Percentiles rank a stretch among this genome's conserved stretches.
Evolutionary conservation across 768 basidiomycete genomes (phyloP).

Genomic region (Rubroboletus pulcherrimus): DNA sequence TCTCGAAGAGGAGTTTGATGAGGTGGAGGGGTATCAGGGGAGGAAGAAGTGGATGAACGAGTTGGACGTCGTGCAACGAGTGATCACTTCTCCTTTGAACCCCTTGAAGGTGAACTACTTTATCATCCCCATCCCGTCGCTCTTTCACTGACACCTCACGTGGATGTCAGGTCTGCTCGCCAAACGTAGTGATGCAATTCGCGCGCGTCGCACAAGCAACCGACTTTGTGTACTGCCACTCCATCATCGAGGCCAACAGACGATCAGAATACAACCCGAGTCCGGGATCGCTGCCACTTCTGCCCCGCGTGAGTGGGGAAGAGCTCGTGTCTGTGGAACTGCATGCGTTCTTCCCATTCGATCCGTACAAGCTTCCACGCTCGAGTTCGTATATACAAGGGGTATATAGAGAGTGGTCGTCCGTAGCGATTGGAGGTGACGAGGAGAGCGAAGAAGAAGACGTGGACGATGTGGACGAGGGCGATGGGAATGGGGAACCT

Average conservation of each 20-base stretch:
- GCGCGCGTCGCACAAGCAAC: slow-evolving; percentile 89
- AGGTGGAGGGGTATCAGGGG: slow-evolving; percentile 46
- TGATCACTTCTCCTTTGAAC: slow-evolving; percentile 78
- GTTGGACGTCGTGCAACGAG: slow-evolving; percentile 72
- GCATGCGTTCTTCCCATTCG: slow-evolving; percentile 97
- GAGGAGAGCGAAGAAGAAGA: slow-evolving; percentile 68
- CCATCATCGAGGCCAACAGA: slow-evolving; percentile 85
- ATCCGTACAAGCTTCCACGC: slow-evolving; percentile 87
- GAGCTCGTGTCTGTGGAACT: slow-evolving; percentile 59
- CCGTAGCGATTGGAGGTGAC: slow-evolving; percentile 67
- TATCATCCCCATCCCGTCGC: too few species aligned
- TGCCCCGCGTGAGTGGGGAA: slow-evolving; percentile 28
- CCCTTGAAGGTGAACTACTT: slow-evolving; percentile 57
- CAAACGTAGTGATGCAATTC: slow-evolving; percentile 89
- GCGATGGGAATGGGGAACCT: slow-evolving; percentile 13
- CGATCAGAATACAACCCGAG: slow-evolving; percentile 51
- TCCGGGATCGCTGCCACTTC: slow-evolving; percentile 14
- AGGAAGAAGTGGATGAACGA: slow-evolving; percentile 81
- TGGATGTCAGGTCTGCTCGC: slow-evolving; percentile 73
- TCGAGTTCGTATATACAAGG: slow-evolving; percentile 73
- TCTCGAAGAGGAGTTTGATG: slow-evolving; percentile 59
- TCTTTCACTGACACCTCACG: background rate
- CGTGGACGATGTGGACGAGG: slow-evolving; percentile 37
- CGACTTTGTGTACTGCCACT: slow-evolving; percentile 91
- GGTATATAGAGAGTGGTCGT: slow-evolving; percentile 88